Evolutionary conservation across 1,139 yeast genomes (phyloP).

Genomic region (Saccharomyces pastorianus): DNA sequence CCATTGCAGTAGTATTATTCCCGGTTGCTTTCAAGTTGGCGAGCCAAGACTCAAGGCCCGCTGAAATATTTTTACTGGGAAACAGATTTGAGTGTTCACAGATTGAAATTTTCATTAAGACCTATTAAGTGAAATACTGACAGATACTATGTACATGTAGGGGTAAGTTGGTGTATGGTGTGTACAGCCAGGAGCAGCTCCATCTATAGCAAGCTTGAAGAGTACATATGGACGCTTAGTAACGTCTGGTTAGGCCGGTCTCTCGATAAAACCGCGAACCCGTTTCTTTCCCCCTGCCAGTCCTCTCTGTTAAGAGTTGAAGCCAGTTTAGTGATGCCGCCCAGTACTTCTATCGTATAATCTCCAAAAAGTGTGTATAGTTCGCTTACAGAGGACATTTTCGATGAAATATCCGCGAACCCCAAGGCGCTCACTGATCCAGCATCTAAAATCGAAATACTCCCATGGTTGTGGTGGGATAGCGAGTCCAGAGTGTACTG

Average conservation of each 20-base stretch:
- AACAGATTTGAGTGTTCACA: neutral
- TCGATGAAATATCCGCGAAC: neutral
- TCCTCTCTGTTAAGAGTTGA: neutral
- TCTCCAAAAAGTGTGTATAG: neutral
- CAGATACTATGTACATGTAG: neutral
- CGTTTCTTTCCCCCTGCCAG: neutral
- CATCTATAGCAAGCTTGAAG: neutral
- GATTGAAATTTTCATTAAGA: neutral
- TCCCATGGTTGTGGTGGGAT: neutral
- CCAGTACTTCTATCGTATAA: neutral
- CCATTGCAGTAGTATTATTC: neutral
- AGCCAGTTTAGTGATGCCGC: neutral
- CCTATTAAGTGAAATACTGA: neutral
- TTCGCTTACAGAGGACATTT: neutral
- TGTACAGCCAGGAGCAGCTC: neutral
- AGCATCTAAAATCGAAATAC: neutral
- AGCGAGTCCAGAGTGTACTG: neutral
- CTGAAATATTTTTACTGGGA: too few species aligned
- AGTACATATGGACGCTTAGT: neutral
- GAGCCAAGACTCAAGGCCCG: neutral
- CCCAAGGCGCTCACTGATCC: neutral
- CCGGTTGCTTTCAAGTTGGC: neutral
- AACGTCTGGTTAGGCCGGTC: neutral
- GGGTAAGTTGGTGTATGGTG: neutral
- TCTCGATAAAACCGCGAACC: neutral